phyloP scores from a whole-genome alignment of 352 stramenopile species.

The Phytophthora ohioensis region DNA sequence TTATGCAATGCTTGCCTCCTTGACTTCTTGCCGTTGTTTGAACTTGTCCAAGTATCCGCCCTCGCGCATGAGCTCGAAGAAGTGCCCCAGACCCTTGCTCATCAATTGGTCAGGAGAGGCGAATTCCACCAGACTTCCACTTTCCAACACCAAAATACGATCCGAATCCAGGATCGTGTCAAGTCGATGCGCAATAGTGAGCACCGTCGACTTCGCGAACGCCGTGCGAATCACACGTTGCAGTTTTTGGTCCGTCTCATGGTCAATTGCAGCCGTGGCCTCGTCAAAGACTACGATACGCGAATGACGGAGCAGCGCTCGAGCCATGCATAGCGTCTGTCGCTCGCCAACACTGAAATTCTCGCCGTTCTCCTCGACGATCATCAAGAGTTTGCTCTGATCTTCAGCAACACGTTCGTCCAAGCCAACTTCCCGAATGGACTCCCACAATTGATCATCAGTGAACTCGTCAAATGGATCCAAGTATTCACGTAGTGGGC shows the following conservation, averaged over 20 bases:
- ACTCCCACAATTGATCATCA: slow-evolving; percentile 71
- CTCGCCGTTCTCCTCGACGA: slow-evolving; percentile 92
- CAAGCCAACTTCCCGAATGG: slow-evolving; percentile 53
- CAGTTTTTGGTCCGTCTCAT: slow-evolving; percentile 72
- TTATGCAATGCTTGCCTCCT: slow-evolving; percentile 15
- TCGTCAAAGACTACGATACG: slow-evolving; percentile 80
- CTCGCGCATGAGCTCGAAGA: slow-evolving; percentile 62
- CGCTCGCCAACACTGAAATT: slow-evolving; percentile 96
- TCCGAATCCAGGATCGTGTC: slow-evolving; percentile 93
- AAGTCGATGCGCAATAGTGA: slow-evolving; percentile 96
- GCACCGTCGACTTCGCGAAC: slow-evolving; percentile 92
- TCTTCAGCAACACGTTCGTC: slow-evolving; percentile 60
- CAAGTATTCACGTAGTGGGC: slow-evolving; percentile 90
- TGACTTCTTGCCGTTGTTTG: slow-evolving; percentile 14
- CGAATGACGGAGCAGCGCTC: slow-evolving; percentile 89
- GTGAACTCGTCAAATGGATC: slow-evolving; percentile 90
- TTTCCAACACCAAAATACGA: slow-evolving; percentile 57
- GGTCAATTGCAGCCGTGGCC: slow-evolving; percentile 80
- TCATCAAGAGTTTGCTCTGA: slow-evolving; percentile 66
- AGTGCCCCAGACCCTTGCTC: slow-evolving; percentile 47
- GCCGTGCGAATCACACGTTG: slow-evolving; percentile 76
- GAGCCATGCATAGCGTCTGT: slow-evolving; percentile 93
- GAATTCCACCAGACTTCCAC: slow-evolving; percentile 85
- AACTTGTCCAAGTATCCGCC: slow-evolving; percentile 53
- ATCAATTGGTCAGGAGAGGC: slow-evolving; percentile 77